These are phyloP conservation scores for Hygrocybe coccinea DNA, from an alignment of 768 basidiomycete species.

Conservation along the genomic window DNA sequence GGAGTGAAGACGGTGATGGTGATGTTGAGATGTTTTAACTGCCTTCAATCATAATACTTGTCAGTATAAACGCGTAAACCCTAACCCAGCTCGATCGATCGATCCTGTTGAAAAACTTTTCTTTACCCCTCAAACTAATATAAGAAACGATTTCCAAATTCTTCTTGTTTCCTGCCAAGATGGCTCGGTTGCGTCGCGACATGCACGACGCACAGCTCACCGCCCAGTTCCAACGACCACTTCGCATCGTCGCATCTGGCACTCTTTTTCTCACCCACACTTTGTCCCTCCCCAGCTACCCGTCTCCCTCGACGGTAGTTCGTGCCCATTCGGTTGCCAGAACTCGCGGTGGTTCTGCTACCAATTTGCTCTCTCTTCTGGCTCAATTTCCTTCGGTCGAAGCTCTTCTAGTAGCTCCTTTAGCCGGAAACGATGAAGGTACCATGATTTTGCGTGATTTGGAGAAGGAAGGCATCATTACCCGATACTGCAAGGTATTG, in stretches of 20 bases:
- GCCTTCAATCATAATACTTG: too few relatives aligned
- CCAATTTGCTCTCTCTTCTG: slow-evolving; percentile 61
- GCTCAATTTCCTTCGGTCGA: slow-evolving; percentile 67
- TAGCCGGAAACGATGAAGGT: slow-evolving; percentile 71
- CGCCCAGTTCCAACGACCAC: slow-evolving; percentile 31
- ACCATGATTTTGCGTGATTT: slow-evolving; percentile 36
- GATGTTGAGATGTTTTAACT: slow-evolving; percentile 55
- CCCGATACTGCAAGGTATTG: slow-evolving; percentile 50
- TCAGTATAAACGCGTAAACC: neutral
- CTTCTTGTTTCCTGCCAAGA: slow-evolving; percentile 16
- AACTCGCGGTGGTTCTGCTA: slow-evolving; percentile 67
- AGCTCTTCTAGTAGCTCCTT: slow-evolving; percentile 65
- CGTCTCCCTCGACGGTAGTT: slow-evolving; percentile 49
- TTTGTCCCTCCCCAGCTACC: slow-evolving; percentile 56
- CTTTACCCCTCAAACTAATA: too few relatives aligned
- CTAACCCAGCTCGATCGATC: neutral
- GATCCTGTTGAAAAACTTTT: too few relatives aligned
- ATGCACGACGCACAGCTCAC: slow-evolving; percentile 21
- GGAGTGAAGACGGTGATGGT: slow-evolving; percentile 50
- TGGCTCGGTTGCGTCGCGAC: slow-evolving; percentile 48
- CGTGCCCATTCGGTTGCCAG: slow-evolving; percentile 71
- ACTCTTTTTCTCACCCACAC: slow-evolving; percentile 78
- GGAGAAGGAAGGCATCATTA: slow-evolving; percentile 12
- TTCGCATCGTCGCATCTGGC: slow-evolving; percentile 74
- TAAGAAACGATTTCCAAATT: neutral